phyloP scores from a whole-genome alignment of 352 stramenopile species.

The Aphanomyces cochlioides region DNA sequence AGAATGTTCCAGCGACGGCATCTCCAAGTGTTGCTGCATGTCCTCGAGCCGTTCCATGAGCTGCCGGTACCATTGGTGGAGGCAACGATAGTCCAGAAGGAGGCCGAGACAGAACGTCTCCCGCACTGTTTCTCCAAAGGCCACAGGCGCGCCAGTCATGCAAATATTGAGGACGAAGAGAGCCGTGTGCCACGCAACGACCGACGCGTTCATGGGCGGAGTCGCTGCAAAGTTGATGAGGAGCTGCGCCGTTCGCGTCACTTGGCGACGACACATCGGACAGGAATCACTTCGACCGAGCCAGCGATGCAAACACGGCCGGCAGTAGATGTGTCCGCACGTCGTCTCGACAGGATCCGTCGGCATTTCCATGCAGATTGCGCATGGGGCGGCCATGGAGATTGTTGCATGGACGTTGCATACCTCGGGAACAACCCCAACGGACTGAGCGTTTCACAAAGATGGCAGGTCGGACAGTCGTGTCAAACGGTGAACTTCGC shows the following conservation, averaged over 20 bases:
- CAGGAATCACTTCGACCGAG: neutral
- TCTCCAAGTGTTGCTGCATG: neutral
- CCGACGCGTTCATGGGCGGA: neutral
- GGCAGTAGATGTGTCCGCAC: neutral
- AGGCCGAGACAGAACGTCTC: too few relatives aligned
- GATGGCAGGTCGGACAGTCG: too few relatives aligned
- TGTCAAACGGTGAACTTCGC: too few relatives aligned
- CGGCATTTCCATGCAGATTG: slow-evolving; percentile 7
- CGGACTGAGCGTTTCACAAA: too few relatives aligned
- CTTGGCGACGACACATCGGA: neutral
- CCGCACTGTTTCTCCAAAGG: too few relatives aligned
- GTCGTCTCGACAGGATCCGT: neutral
- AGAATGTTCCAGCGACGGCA: neutral
- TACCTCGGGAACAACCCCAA: too few relatives aligned
- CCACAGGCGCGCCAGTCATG: too few relatives aligned
- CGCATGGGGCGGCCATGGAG: neutral
- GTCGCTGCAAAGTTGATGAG: neutral
- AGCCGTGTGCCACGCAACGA: neutral
- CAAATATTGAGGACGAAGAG: neutral
- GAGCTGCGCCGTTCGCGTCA: neutral
- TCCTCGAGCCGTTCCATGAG: neutral
- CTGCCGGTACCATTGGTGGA: neutral
- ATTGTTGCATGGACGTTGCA: too few relatives aligned
- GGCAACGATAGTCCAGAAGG: too few relatives aligned
- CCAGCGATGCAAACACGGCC: neutral